Evolutionary conservation across 139 green algal species (phyloP).

Genomic region (Chlorella ohadii): DNA sequence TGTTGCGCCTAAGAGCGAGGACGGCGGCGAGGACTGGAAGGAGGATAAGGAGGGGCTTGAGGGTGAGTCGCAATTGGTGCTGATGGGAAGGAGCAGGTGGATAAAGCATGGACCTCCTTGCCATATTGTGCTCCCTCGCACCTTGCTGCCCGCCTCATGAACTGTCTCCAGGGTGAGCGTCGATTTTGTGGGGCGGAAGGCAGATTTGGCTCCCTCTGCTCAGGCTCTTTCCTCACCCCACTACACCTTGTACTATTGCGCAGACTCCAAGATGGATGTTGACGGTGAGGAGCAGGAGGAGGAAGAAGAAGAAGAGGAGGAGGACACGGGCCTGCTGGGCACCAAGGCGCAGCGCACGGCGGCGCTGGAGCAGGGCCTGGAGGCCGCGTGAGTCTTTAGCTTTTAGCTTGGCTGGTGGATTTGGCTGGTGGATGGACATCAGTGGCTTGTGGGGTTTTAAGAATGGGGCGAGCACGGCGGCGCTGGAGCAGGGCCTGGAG

Average conservation of each 20-base stretch:
- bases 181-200: too few relatives aligned
- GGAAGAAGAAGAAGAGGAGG: neutral
- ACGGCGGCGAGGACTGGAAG: slow-evolving; percentile 22
- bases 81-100: too few relatives aligned
- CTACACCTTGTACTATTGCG: neutral
- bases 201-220: too few relatives aligned
- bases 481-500: slow-evolving; percentile 26
- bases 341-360: slow-evolving; percentile 14
- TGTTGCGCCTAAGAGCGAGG: slow-evolving; percentile 21
- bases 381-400: slow-evolving; percentile 23
- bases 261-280: neutral
- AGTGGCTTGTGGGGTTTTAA: too few relatives aligned
- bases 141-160: too few relatives aligned
- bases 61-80: neutral
- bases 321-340: neutral
- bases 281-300: slow-evolving; percentile 37
- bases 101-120: too few relatives aligned
- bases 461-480: too few relatives aligned
- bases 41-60: slow-evolving; percentile 32
- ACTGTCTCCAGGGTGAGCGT: too few relatives aligned
- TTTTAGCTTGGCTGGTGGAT: too few relatives aligned
- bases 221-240: too few relatives aligned
- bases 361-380: slow-evolving; percentile 21
- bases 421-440: too few relatives aligned
- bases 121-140: too few relatives aligned